Base-by-base conservation (phyloP, 768 basidiomycete genomes). In the Flagelloscypha sp. region DNA sequence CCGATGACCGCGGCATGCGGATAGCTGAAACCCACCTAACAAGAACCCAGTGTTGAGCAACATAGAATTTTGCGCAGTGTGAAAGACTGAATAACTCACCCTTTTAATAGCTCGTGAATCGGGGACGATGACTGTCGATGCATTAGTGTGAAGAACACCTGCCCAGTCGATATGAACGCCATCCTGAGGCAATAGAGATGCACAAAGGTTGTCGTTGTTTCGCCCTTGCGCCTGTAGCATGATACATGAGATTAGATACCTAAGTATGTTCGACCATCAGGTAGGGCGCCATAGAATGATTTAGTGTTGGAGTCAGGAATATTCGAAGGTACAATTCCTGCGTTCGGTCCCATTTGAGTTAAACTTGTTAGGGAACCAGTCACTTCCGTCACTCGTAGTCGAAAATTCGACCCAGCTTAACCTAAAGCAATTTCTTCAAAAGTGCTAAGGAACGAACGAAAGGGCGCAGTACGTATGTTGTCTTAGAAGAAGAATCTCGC, bases 141-240 rank as follows among this genome's bases (percentile, higher is more conserved):
- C 30, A 17, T 31, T 31, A 20, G 30, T 31, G 17, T 20, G 17
- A 4, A 31, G 17, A n/a, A 31, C 30, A 17, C 30, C 17, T 6
- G 30, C 17, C 30, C 30, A 31, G 30, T 31, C n/a, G 10, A 31
- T 18, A 17, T 31, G 30, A 5, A 31, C 30, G 21, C 30, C 30
- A 31, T 31, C 30, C 2, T 11, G 30, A n/a, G 17, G 30, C 30
- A 16, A 31, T 20, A 17, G 30, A 31, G 11, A 31, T 20, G 6
- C 17, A 16, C 12, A 31, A 20, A 12, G 30, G 30, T 31, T 31
- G 30, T 9, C 30, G 30, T 7, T n/a, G 21, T n/a, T n/a, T n/a
- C n/a, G n/a, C n/a, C n/a, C n/a, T n/a, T n/a, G n/a, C 30, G 30
- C 30, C 17, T 31, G 16, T 31, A 16, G 30, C 17, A 20, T 16